Percentiles rank a stretch among this genome's conserved stretches.
Conservation (phyloP, 148 eudicot genomes). For the Rhododendron williamsianum region DNA sequence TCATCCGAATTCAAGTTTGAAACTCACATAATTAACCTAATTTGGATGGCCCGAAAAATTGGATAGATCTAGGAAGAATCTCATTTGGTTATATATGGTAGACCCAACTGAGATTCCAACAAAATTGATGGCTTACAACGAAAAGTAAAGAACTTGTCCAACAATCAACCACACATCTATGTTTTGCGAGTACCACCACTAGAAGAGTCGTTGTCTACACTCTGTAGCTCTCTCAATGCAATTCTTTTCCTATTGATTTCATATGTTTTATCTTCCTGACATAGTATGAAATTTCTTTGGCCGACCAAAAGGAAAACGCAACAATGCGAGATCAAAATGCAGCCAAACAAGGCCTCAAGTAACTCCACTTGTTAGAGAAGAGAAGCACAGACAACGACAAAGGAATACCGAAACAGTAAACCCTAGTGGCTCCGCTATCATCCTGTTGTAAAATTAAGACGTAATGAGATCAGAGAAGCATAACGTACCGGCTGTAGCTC, state of each 20-base stretch:
- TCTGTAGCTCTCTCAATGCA: too few relatives aligned
- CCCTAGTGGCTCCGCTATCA: neutral
- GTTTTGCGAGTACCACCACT: too few relatives aligned
- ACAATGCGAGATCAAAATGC: neutral
- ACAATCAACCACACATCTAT: neutral
- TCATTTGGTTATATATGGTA: neutral
- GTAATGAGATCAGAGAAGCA: slow-evolving; percentile 1
- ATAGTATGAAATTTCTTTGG: neutral
- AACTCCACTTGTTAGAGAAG: neutral
- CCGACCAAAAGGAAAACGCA: neutral
- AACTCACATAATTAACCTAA: neutral
- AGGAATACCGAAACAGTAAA: neutral
- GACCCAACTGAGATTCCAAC: neutral
- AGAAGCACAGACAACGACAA: neutral
- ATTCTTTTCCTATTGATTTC: too few relatives aligned
- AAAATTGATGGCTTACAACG: neutral
- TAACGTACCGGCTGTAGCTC: neutral
- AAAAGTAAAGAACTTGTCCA: neutral
- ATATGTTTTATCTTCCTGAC: too few relatives aligned
- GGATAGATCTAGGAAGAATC: neutral
- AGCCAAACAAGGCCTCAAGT: neutral
- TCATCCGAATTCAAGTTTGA: neutral
- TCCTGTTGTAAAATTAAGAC: neutral
- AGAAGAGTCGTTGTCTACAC: too few relatives aligned
- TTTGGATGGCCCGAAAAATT: neutral